A percentile compares a stretch with the other conserved stretches of the same genome.
phyloP scores from a whole-genome alignment of 1,284 basidiomycete genomes.

The Papiliotrema fonsecae region DNA sequence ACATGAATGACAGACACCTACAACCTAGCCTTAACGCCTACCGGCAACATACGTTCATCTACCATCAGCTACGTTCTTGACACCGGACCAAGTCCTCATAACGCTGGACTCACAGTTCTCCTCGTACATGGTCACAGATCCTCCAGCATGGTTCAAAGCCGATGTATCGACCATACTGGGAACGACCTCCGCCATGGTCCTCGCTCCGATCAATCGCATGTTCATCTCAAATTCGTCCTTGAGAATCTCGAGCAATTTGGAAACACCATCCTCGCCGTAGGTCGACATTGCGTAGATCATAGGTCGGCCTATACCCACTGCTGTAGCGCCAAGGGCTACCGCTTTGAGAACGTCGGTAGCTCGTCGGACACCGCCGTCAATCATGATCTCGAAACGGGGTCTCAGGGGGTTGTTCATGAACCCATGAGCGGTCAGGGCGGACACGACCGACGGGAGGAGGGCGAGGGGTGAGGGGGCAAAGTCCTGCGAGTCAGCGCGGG shows the following conservation, averaged over 20 bases:
- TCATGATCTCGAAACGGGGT: slow-evolving; percentile 74
- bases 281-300: slow-evolving; percentile 85
- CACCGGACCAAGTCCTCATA: slow-evolving; percentile 3
- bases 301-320: slow-evolving; percentile 65
- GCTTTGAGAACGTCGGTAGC: slow-evolving; percentile 92
- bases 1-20: slow-evolving; percentile 5
- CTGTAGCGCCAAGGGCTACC: slow-evolving; percentile 83
- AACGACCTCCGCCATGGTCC: slow-evolving; percentile 67
- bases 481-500: slow-evolving; percentile 51
- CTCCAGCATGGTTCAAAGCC: slow-evolving; percentile 54
- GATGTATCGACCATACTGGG: slow-evolving; percentile 84
- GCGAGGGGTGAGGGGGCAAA: slow-evolving; percentile 87
- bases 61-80: slow-evolving; percentile 5
- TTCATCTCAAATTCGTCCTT: slow-evolving; percentile 92
- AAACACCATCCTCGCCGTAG: slow-evolving; percentile 75
- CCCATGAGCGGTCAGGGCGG: slow-evolving; percentile 61
- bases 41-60: slow-evolving; percentile 30
- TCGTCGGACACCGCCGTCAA: slow-evolving; percentile 87
- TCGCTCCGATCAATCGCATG: slow-evolving; percentile 79
- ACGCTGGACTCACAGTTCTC: slow-evolving; percentile 62
- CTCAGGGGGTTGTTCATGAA: slow-evolving; percentile 49
- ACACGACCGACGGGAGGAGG: slow-evolving; percentile 79
- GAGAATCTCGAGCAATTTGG: slow-evolving; percentile 70
- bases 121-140: slow-evolving; percentile 66
- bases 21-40: slow-evolving; percentile 24